Base-by-base conservation (phyloP, 2,329 filamentous ascomycete genomes). In the Allantophomopsis cytisporea region DNA sequence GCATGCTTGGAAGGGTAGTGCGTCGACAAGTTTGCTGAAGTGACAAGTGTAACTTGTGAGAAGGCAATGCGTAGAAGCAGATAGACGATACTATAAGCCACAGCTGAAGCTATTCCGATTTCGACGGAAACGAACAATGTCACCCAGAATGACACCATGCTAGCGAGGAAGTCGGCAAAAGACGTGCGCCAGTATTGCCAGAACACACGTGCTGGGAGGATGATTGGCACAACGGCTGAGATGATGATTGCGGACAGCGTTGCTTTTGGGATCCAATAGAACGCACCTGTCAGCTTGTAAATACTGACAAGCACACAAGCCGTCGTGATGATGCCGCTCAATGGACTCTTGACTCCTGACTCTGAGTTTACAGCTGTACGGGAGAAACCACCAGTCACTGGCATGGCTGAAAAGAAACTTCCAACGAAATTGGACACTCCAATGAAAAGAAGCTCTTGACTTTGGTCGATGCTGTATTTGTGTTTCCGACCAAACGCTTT, bases 381-480 rank as follows among this genome's bases (percentile, higher is more conserved):
- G 5, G 75, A 80, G 62, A 82, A 81, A 5, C 77, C 81, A 3
- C 77, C 77, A 21, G 77, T 81, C 0, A 74, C 74, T 17, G 77
- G 75, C 47, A 80, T 81, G 13, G 62, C 77, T 36, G 82, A 83
- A 2, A 89, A 64, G 64, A 91, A 89, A 8, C 83, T 79, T 14
- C 78, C 81, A 8, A 88, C 68, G 28, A 87, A 60, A 54, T 88
- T 88, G 31, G 72, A 75, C 2, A 86, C 71, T 46, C 82, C 82
- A 49, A 87, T 84, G 30, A 80, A 82, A 20, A 88, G 78, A 38
- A 88, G 63, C 54, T 88, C 82, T 55, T 88, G 83, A 2, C 82
- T 86, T 1, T 83, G 83, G 46, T 87, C 71, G 54, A 87, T 86
- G 36, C 73, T 76, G 57, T 88, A 88, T 63, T 85, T 84, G 66